Base-by-base conservation (phyloP, 176 grass and related monocot species). In the Lolium rigidum region DNA sequence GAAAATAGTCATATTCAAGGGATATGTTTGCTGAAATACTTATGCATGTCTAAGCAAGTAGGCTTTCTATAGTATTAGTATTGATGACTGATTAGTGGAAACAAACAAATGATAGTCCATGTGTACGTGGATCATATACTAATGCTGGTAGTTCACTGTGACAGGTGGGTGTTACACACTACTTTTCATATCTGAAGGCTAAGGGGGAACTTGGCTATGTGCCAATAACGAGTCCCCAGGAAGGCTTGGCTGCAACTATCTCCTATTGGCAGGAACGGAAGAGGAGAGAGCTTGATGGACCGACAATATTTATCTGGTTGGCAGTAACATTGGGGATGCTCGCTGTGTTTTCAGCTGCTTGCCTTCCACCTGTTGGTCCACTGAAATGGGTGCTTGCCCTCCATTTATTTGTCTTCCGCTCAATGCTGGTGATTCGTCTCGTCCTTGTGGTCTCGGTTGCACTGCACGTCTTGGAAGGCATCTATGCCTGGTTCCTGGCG, bases 101-200 rank as follows among this genome's bases (percentile, higher is more conserved):
- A n/a, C 67, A 77, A 90, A 61, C 26, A 85, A 61, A n/a, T 79
- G 63, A 39, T 60, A 51, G 18, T 37, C 55, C 26, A 26, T 43
- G 47, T 25, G 56, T 8, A 10, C n/a, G 10, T 35, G 22, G 18
- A 83, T 47, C 50, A 74, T 61, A 84, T 64, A 67, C 43, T 87
- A 38, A 80, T 62, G 39, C 41, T 74, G 80, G 26, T 31, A 84
- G 70, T 75, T 87, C 14, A 52, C 13, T 81, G 70, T 58, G 83
- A 55, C 86, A 98, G 96, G 90, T 95, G 24, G 93, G 96, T 80
- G 87, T 95, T 48, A 95, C 96, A 43, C 93, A 98, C 51, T 93
- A 95, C 78, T 98, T 98, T 76, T 95, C 96, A 5, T 91, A 89
- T 77, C 11, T 95, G 82, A 91, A 94, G 91, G 90, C 94, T 46